Percentiles rank a stretch among this genome's conserved stretches.
Evolutionary conservation across 176 grass and related monocot genomes (phyloP).

Genomic region (Hordeum marinum): DNA sequence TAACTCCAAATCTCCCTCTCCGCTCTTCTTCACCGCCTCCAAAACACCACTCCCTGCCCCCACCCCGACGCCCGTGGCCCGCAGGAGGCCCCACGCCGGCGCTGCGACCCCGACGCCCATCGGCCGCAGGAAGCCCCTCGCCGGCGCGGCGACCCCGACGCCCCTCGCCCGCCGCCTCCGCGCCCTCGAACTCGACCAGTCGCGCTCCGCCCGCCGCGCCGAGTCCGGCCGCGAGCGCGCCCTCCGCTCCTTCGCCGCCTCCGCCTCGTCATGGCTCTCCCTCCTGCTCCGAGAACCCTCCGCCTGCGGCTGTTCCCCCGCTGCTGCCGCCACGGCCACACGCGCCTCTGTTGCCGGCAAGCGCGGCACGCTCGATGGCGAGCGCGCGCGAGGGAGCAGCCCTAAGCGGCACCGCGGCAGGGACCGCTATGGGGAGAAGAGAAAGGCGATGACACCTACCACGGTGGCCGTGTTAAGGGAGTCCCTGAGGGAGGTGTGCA

Average conservation of each 20-base stretch:
- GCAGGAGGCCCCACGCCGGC: conserved; percentile 3
- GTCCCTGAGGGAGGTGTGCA: conserved; percentile 51
- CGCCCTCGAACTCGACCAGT: conserved; percentile 49
- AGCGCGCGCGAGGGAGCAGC: conserved; percentile 18
- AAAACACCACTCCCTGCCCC: conserved; percentile 6
- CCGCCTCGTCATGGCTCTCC: conserved; percentile 48
- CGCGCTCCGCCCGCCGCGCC: conserved; percentile 45
- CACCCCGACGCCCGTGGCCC: not conserved
- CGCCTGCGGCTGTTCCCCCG: conserved; percentile 40
- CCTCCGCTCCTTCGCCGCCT: conserved; percentile 32
- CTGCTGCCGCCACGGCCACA: not conserved
- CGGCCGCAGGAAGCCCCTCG: not conserved
- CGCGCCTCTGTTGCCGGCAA: not conserved
- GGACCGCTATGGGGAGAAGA: not conserved
- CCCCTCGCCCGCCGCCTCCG: conserved; percentile 37
- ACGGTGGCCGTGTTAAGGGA: conserved; percentile 30
- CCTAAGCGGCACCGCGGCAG: conserved; percentile 35
- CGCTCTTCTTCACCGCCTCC: conserved; percentile 40
- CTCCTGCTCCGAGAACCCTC: conserved; percentile 41
- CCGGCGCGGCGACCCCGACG: not conserved
- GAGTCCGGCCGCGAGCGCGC: conserved; percentile 38
- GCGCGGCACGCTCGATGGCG: conserved; percentile 10
- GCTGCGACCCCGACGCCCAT: conserved; percentile 1
- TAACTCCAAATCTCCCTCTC: conserved; percentile 26
- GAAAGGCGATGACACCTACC: conserved; percentile 15